A percentile compares a stretch with the other conserved stretches of the same genome.
These are phyloP conservation scores for Aristolochia californica DNA, from an alignment of 164 flowering plant genomes.

Conservation along the genomic window DNA sequence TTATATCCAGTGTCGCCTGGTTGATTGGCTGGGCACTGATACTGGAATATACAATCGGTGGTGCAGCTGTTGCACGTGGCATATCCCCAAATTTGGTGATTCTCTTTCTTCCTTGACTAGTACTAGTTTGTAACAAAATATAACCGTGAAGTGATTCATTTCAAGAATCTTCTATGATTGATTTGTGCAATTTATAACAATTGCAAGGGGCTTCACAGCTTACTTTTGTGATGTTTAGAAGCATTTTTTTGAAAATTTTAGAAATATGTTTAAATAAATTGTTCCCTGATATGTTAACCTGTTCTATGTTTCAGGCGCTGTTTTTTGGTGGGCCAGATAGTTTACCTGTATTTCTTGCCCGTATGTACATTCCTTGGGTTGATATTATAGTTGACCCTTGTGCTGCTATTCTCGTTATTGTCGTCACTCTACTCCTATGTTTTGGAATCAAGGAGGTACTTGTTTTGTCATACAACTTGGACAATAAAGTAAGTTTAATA, in stretches of 20 bases:
- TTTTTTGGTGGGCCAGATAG: constrained; percentile 72
- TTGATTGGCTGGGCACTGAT: constrained; percentile 92
- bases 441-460: constrained; percentile 90
- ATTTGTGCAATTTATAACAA: too few species aligned
- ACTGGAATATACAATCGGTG: constrained; percentile 90
- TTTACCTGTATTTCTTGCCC: constrained; percentile 66
- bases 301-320: constrained; percentile 40
- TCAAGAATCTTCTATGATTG: too few species aligned
- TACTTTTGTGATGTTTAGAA: too few species aligned
- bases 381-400: constrained; percentile 85
- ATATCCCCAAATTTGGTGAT: constrained; percentile 92
- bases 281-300: not conserved
- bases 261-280: too few species aligned
- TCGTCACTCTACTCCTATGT: constrained; percentile 73
- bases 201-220: too few species aligned
- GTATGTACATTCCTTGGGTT: constrained; percentile 58
- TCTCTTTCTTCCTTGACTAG: not conserved
- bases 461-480: not conserved
- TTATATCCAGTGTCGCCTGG: constrained; percentile 77
- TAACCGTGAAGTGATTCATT: too few species aligned
- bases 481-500: too few species aligned
- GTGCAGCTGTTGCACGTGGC: constrained; percentile 93
- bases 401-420: constrained; percentile 70
- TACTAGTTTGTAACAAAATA: too few species aligned
- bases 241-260: too few species aligned